Conservation (phyloP, 345 rosid species). For the Reutealis trisperma region DNA sequence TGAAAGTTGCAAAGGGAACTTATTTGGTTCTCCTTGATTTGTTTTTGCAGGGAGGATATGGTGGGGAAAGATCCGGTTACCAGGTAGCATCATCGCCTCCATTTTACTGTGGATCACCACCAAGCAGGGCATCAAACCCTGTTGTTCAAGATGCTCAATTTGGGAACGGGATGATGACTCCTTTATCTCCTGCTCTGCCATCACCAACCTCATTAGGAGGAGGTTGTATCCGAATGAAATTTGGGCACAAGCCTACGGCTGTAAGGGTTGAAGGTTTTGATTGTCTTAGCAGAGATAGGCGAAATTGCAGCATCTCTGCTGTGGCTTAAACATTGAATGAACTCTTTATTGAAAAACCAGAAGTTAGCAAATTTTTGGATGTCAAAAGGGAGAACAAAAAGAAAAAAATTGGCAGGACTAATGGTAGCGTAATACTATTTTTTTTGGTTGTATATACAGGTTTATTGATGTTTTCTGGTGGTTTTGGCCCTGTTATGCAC, state of each 20-base stretch:
- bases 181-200: constrained; percentile 27
- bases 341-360: not conserved
- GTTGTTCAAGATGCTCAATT: constrained; percentile 65
- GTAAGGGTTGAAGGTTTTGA: constrained; percentile 88
- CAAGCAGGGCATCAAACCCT: constrained; percentile 68
- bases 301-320: constrained; percentile 68
- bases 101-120: constrained; percentile 73
- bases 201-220: constrained; percentile 47
- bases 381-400: not conserved
- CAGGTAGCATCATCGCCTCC: constrained; percentile 60
- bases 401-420: not conserved
- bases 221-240: constrained; percentile 60
- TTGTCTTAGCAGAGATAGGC: constrained; percentile 56
- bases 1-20: not conserved
- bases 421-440: constrained; percentile 18
- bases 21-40: not conserved
- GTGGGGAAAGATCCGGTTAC: constrained; percentile 27
- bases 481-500: constrained; percentile 3
- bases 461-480: not conserved
- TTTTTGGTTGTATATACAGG: constrained; percentile 27
- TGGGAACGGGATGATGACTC: constrained; percentile 40
- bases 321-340: constrained; percentile 45
- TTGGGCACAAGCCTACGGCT: constrained; percentile 57
- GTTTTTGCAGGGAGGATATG: constrained; percentile 50
- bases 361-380: constrained; percentile 33